phyloP scores from a whole-genome alignment of 2,329 filamentous ascomycete species.

The Beauveria rudraprayagi region DNA sequence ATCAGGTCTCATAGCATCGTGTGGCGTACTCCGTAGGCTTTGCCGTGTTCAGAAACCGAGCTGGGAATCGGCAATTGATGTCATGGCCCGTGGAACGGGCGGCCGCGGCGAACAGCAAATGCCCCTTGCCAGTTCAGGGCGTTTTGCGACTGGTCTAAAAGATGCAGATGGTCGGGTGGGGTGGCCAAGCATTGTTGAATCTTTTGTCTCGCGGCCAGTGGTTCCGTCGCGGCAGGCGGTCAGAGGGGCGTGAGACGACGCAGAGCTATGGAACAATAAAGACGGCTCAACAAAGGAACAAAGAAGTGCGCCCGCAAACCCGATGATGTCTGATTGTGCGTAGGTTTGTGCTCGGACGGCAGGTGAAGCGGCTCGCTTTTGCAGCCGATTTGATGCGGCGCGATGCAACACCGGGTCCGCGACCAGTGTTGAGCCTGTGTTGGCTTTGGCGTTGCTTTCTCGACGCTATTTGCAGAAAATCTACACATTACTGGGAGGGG shows the following conservation, averaged over 20 bases:
- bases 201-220: not conserved
- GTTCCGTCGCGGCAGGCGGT: not conserved
- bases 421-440: not conserved
- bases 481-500: not conserved
- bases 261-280: not conserved
- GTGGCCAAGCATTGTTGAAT: not conserved
- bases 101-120: not conserved
- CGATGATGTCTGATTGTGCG: not conserved
- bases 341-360: not conserved
- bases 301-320: not conserved
- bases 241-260: not conserved
- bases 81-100: not conserved
- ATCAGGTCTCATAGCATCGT: too few relatives aligned
- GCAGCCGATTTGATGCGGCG: not conserved
- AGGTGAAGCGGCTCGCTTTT: not conserved
- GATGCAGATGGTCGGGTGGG: constrained; percentile 3
- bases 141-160: not conserved
- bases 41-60: not conserved
- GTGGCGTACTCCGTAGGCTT: not conserved
- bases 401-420: not conserved
- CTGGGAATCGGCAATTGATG: not conserved
- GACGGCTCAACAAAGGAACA: not conserved
- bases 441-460: not conserved
- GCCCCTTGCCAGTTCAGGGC: not conserved
- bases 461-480: not conserved